Evolutionary conservation across 176 grass and related monocot genomes (phyloP), one percentile per base, ranked within the genome.

Genomic region (Elymus sibiricus): DNA sequence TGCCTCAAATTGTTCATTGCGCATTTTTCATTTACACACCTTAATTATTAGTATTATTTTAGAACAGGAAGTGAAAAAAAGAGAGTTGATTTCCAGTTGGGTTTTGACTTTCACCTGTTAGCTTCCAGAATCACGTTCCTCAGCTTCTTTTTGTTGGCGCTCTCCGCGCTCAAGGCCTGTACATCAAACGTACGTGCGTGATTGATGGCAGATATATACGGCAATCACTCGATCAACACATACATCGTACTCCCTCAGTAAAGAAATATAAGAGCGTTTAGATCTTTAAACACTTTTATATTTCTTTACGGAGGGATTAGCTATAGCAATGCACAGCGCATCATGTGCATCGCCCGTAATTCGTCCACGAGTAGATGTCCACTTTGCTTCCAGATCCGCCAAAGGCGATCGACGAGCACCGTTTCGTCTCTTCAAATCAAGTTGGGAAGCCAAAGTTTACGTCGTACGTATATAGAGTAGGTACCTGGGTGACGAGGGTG

Each of bases 111-210:
- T 91, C 9, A 97, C 95, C 95, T 97, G 38, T 93, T 97, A 64
- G 95, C 95, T 81, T 97, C 92, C 2, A 95, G 39, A 22, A 95
- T 70, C 71, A 93, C 43, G 85, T 86, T 90, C 76, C 74, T 93
- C 12, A 91, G 44, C 85, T 90, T 97, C 81, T 64, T 93, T 72
- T 93, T 95, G 13, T 79, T 81, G 75, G 90, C 84, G 34, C 77
- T 69, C 64, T 97, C 92, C 26, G 65, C 78, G 6, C 39, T 91
- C 79, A 97, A 80, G 47, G 86, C 95, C 92, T 95, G 82, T 76
- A 79, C 8, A 49, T 31, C 6, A 51, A 21, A 15, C 16, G 16
- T 49, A 5, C 13, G 14, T 53, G 44, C 5, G 37, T 79, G 35
- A 62, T 60, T 43, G 28, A 60, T 27, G 44, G 40, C 24, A 27